Evolutionary conservation across 2,329 filamentous ascomycete species (phyloP).

Genomic region (Colletotrichum cuscutae): DNA sequence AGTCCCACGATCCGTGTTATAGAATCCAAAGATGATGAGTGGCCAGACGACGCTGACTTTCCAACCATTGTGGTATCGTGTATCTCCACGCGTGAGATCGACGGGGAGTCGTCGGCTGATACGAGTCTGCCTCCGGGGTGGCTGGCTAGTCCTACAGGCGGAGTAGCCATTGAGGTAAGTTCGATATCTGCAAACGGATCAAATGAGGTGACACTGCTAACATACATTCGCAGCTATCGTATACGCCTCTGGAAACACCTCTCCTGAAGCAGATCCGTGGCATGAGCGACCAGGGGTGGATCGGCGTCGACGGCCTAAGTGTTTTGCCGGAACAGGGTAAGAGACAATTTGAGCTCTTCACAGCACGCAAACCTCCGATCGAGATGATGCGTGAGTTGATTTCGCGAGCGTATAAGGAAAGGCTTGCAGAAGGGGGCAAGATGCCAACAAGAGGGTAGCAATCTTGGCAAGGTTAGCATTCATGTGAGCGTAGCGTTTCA

Average conservation of each 20-base stretch:
- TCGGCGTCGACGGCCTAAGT: slow-evolving; percentile 80
- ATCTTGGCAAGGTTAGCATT: not conserved
- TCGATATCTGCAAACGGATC: slow-evolving; percentile 43
- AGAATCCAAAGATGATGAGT: slow-evolving; percentile 63
- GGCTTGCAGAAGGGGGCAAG: slow-evolving; percentile 39
- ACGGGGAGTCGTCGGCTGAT: slow-evolving; percentile 71
- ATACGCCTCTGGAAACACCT: slow-evolving; percentile 78
- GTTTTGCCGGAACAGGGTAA: slow-evolving; percentile 82
- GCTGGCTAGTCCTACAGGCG: slow-evolving; percentile 78
- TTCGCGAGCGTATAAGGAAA: slow-evolving; percentile 52
- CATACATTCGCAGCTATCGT: not conserved
- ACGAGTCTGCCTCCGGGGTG: slow-evolving; percentile 76
- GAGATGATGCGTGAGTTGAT: slow-evolving; percentile 76
- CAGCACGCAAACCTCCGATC: slow-evolving; percentile 75
- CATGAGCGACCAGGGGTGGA: slow-evolving; percentile 72
- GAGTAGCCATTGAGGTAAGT: slow-evolving; percentile 78
- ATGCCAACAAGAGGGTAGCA: not conserved
- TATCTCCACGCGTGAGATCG: slow-evolving; percentile 76
- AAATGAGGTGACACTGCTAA: not conserved
- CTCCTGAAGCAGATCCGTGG: slow-evolving; percentile 74
- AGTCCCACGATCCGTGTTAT: slow-evolving; percentile 65
- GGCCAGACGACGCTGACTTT: slow-evolving; percentile 70
- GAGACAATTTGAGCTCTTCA: slow-evolving; percentile 85
- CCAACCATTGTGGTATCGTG: slow-evolving; percentile 82
- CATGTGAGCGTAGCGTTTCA: not conserved